Base-by-base conservation (phyloP, 495 filamentous ascomycete genomes). In the Aspergillus hancockii region DNA sequence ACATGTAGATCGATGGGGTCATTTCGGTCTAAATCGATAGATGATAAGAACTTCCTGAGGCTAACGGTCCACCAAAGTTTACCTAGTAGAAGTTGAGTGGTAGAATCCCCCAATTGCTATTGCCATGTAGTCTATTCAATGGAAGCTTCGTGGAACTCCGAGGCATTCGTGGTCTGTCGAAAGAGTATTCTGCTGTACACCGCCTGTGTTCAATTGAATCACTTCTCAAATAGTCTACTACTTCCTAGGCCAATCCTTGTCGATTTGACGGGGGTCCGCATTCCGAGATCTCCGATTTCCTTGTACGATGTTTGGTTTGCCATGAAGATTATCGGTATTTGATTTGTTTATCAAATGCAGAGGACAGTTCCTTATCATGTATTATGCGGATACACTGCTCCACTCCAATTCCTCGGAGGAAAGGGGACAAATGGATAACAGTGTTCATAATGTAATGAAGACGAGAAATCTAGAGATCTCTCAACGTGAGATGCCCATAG, bases 221-320 rank as follows among this genome's bases (percentile, higher is more conserved):
- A 6, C 12, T 41, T n/a, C 14, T 36, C 13, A 36, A 36, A 36
- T 28, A 28, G 7, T 28, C 25, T 43, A 14, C 8, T 43, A 43
- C 40, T 19, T 3, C 40, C 9, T 43, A 14, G 3, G 40, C 12
- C 12, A 22, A 51, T 23, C 3, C 21, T 28, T n/a, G 49, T 31
- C 12, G 18, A 32, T 30, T 52, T 14, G 22, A 19, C 49, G 22
- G 46, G 23, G 30, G 34, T 32, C 41, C 41, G 43, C 58, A 55
- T 64, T 59, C 54, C 52, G 58, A 49, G 45, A 63, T 56, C 43
- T 47, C 53, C 53, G 59, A 57, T 57, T 52, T 6, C 31, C 30
- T 52, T 31, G 41, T 14, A 16, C 16, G 7, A 31, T 16, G 19
- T 55, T 22, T 55, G 28, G 49, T 25, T n/a, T 19, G 16, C n/a